Percentiles rank a stretch among this genome's conserved stretches.
Evolutionary conservation across 2,329 filamentous ascomycete species (phyloP).

Genomic region (Fusarium sambucinum): DNA sequence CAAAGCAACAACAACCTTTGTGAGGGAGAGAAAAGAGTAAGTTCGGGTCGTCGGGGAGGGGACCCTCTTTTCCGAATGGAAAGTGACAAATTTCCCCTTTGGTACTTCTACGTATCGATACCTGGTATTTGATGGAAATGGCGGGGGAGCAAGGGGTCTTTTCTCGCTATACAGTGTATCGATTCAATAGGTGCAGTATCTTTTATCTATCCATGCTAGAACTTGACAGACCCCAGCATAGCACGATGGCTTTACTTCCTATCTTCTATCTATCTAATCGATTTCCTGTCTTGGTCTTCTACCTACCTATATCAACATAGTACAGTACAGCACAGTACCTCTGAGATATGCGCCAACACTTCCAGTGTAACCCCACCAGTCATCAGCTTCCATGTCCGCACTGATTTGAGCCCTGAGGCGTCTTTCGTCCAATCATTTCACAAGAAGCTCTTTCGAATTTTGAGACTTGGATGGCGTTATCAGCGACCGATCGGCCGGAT

Average conservation of each 20-base stretch:
- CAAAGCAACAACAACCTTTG: constrained; percentile 12
- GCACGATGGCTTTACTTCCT: background rate
- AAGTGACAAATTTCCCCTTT: constrained; percentile 25
- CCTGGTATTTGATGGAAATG: constrained; percentile 1
- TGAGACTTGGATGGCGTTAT: constrained; percentile 46
- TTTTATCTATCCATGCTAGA: background rate
- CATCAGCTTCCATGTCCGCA: constrained; percentile 15
- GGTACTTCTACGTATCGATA: background rate
- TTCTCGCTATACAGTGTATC: background rate
- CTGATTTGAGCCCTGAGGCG: constrained; percentile 33
- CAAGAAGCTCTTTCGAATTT: constrained; percentile 42
- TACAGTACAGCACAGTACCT: background rate
- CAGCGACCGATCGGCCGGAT: constrained; percentile 45
- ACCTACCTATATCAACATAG: background rate
- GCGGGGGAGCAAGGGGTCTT: constrained; percentile 33
- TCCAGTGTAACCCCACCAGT: background rate
- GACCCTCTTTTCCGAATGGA: constrained; percentile 22
- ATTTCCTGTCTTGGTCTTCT: background rate
- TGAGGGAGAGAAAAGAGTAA: constrained; percentile 25
- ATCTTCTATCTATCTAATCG: background rate
- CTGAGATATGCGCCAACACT: background rate
- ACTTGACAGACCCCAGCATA: background rate
- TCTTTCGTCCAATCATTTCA: constrained; percentile 33
- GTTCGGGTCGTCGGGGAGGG: constrained; percentile 47
- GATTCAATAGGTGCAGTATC: background rate